These are phyloP conservation scores for Conticribra guillardii DNA, from an alignment of 108 stramenopile genomes.

Conservation along the genomic window DNA sequence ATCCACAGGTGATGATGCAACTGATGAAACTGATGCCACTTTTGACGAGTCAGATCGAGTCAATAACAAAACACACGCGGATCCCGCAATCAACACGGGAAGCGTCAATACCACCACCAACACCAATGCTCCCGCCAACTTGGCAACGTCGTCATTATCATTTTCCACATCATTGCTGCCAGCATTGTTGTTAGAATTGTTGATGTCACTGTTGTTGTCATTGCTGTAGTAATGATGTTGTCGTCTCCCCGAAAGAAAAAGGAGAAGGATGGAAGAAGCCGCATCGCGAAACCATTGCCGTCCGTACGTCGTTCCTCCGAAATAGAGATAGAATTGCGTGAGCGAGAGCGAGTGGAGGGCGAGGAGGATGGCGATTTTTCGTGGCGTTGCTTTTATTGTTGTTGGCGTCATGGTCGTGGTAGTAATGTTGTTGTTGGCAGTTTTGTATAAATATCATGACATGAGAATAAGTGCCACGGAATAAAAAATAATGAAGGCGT, in stretches of 20 bases:
- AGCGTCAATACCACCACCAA: slow-evolving; percentile 10
- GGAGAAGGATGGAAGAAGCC: neutral
- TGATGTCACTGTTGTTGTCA: no score
- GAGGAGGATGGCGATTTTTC: no score
- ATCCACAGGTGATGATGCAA: neutral
- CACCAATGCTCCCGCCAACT: slow-evolving; percentile 4
- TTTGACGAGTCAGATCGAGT: neutral
- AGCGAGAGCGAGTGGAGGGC: slow-evolving; percentile 10
- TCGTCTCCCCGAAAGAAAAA: no score
- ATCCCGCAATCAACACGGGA: slow-evolving; percentile 14
- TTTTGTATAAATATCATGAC: no score
- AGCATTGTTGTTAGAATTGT: no score
- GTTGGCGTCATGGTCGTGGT: no score
- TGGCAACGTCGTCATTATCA: neutral
- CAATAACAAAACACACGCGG: slow-evolving; percentile 3
- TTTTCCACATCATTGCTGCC: no score
- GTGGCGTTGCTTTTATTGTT: no score
- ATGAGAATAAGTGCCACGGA: no score
- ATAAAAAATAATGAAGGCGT: no score
- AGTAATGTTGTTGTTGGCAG: no score
- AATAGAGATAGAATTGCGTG: slow-evolving; percentile 14
- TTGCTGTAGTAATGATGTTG: no score
- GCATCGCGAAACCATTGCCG: slow-evolving; percentile 1
- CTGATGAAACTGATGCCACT: neutral
- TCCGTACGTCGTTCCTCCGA: slow-evolving; percentile 7